Evolutionary conservation across 805 yeast genomes (phyloP).

Genomic region (Saturnispora halmiae): DNA sequence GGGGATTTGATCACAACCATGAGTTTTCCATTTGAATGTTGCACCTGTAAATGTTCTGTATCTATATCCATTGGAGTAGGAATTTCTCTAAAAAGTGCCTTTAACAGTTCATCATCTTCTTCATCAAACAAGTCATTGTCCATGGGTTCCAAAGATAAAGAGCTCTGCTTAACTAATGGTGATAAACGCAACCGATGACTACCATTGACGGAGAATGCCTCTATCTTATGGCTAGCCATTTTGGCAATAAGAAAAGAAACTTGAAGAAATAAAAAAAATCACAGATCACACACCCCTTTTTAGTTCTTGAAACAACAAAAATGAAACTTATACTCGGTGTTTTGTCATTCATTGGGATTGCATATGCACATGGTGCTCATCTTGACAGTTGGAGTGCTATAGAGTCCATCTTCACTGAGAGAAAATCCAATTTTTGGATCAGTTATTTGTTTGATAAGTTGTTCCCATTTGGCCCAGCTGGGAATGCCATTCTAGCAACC

Average conservation of each 20-base stretch:
- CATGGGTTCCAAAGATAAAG: background rate
- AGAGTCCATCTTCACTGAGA: background rate
- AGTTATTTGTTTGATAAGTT: slow-evolving; percentile 34
- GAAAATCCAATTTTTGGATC: slow-evolving; percentile 13
- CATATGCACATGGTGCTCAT: background rate
- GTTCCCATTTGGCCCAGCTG: slow-evolving; percentile 49
- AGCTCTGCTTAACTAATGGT: background rate
- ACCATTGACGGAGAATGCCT: slow-evolving; percentile 5
- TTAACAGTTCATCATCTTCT: slow-evolving; percentile 6
- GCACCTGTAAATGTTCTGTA: background rate
- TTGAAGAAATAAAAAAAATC: background rate
- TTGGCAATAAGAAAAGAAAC: background rate
- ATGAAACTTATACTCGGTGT: background rate
- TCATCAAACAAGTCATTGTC: slow-evolving; percentile 3
- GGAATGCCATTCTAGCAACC: slow-evolving; percentile 56
- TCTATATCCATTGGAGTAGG: background rate
- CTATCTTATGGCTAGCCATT: slow-evolving; percentile 9
- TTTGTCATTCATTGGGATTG: background rate
- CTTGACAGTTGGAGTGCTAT: background rate
- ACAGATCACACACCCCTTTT: too few relatives aligned
- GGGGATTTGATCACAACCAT: slow-evolving; percentile 2
- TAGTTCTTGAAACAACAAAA: too few relatives aligned
- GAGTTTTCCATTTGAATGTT: background rate
- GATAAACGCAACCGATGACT: slow-evolving; percentile 3
- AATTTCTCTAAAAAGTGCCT: slow-evolving; percentile 2